Conservation (phyloP, 1,284 basidiomycete genomes). For the Cutaneotrichosporon daszewskae region DNA sequence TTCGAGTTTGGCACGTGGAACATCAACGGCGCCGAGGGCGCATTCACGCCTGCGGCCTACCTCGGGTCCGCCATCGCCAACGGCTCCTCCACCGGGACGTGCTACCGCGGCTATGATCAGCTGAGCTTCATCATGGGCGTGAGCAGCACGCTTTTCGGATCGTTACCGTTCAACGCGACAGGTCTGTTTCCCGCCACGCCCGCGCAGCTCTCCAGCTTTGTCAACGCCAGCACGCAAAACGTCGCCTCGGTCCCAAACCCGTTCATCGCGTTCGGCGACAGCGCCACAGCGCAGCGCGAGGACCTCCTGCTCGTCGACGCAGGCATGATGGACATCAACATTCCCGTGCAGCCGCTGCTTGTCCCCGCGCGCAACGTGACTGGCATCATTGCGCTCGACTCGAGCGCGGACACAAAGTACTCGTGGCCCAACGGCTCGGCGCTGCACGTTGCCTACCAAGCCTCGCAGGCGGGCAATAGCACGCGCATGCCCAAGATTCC, state of each 20-base stretch:
- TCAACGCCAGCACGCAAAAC: conserved; percentile 38
- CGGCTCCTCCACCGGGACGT: conserved; percentile 38
- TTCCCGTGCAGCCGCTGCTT: conserved; percentile 52
- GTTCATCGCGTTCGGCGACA: conserved; percentile 33
- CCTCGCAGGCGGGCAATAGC: conserved; percentile 22
- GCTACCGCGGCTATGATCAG: conserved; percentile 46
- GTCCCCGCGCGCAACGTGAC: conserved; percentile 51
- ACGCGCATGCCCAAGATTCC: conserved; percentile 49
- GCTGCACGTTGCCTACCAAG: conserved; percentile 38
- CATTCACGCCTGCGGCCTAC: conserved; percentile 42
- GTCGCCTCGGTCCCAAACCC: conserved; percentile 49
- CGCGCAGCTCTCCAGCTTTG: conserved; percentile 20
- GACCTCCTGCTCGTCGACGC: conserved; percentile 50
- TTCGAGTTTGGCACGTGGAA: conserved; percentile 52
- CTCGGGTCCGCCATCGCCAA: conserved; percentile 40
- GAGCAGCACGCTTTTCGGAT: conserved; percentile 44
- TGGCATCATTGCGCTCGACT: conserved; percentile 52
- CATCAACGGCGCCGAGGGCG: conserved; percentile 33
- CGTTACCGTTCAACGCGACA: conserved; percentile 26
- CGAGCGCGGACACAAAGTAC: conserved; percentile 49
- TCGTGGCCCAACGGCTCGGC: conserved; percentile 52
- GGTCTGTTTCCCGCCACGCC: conserved; percentile 22
- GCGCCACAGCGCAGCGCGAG: not conserved
- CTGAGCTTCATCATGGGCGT: conserved; percentile 47
- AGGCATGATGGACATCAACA: conserved; percentile 49